These are phyloP conservation scores for Entrophospora sp. DNA, from an alignment of 192 early-diverging fungal species.

Conservation along the genomic window DNA sequence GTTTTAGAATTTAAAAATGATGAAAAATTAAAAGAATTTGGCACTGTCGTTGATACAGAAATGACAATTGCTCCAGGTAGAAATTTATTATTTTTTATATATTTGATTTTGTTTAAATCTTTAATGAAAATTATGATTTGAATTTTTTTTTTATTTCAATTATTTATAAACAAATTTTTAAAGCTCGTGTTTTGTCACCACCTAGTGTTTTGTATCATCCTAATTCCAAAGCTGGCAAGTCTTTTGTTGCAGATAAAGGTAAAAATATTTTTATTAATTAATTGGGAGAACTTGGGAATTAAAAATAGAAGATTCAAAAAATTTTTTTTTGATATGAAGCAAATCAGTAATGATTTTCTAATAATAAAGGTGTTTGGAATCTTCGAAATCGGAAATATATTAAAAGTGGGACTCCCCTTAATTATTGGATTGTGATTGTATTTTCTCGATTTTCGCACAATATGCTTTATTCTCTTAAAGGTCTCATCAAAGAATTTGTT, in stretches of 20 bases:
- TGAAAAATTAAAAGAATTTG: constrained; percentile 67
- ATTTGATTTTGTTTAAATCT: not conserved
- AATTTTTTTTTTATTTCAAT: constrained; percentile 5
- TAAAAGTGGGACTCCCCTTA: constrained; percentile 59
- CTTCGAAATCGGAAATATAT: constrained; percentile 77
- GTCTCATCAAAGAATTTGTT: constrained; percentile 67
- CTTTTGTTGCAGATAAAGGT: too few species aligned
- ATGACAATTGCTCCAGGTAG: constrained; percentile 55
- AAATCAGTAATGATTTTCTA: too few species aligned
- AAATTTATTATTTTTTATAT: not conserved
- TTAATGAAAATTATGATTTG: not conserved
- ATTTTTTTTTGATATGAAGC: too few species aligned
- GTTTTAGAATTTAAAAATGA: constrained; percentile 57
- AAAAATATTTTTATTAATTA: too few species aligned
- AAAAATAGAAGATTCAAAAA: too few species aligned
- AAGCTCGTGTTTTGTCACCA: constrained; percentile 69
- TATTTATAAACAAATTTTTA: not conserved
- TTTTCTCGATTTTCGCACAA: constrained; percentile 54
- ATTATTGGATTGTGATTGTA: constrained; percentile 76
- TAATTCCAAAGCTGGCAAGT: constrained; percentile 33
- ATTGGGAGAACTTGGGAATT: too few species aligned
- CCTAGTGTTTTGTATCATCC: constrained; percentile 66
- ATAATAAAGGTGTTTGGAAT: constrained; percentile 83
- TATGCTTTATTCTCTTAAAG: constrained; percentile 43
- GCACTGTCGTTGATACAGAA: constrained; percentile 53